Conservation (phyloP, 768 basidiomycete species). For the Trametes gibbosa region DNA sequence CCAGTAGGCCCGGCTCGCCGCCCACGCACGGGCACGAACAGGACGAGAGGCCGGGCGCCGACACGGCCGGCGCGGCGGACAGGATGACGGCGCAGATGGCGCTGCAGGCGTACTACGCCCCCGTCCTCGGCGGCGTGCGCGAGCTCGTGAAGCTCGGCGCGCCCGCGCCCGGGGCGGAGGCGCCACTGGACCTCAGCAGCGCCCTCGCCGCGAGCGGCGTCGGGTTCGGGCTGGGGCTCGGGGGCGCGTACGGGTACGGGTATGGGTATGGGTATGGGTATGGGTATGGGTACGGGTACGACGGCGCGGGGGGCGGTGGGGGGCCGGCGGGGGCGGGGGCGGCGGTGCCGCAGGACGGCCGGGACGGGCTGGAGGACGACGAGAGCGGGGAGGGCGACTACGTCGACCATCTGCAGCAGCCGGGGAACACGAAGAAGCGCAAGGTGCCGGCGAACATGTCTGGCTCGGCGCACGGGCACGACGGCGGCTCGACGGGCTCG, state of each 20-base stretch:
- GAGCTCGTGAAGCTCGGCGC: conserved; percentile 35
- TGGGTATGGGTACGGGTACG: conserved; percentile 45
- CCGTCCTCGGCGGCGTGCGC: conserved; percentile 49
- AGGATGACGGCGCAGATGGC: conserved; percentile 54
- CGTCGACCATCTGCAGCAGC: conserved; percentile 68
- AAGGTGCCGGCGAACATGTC: conserved; percentile 72
- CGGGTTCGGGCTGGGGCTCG: conserved; percentile 30
- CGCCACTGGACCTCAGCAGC: conserved; percentile 27
- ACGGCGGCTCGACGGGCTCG: conserved; percentile 38
- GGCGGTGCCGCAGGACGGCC: conserved; percentile 14
- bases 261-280: conserved; percentile 48
- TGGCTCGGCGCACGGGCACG: conserved; percentile 41
- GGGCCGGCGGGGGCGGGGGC: too few species aligned
- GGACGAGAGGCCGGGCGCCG: background rate
- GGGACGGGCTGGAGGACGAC: conserved; percentile 40
- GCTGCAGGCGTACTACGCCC: conserved; percentile 62
- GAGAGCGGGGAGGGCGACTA: conserved; percentile 61
- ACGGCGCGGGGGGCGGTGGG: conserved; percentile 38
- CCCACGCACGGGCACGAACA: conserved; percentile 16
- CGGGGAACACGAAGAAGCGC: conserved; percentile 84
- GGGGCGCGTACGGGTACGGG: conserved; percentile 29
- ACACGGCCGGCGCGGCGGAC: background rate
- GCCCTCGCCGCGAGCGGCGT: conserved; percentile 27
- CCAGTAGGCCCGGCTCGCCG: too few species aligned
- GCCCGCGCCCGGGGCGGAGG: conserved; percentile 5